Evolutionary conservation across 768 basidiomycete genomes (phyloP), one percentile per base, ranked within the genome.

Genomic region (Neoboletus brunneissimus): DNA sequence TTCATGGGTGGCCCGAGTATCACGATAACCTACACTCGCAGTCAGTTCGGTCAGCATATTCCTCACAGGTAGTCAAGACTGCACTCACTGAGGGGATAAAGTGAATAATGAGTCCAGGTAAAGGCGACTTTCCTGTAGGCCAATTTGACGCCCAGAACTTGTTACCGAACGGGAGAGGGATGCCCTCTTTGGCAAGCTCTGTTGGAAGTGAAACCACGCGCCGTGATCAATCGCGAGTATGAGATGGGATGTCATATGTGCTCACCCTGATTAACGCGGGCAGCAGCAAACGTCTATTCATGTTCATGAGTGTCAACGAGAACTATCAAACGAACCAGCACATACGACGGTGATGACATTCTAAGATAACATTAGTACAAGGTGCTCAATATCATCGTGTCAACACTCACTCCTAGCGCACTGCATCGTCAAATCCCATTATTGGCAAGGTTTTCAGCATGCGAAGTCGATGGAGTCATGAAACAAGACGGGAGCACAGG

Each of bases 141-240:
- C 81, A 83, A 63, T 83, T 84, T 1, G 80, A 81, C 3, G 83
- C 83, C 82, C 81, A 83, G 61, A 84, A 81, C 27, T 67, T 74
- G 59, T 79, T 83, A 6, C 81, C 81, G 52, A 83, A 82, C 0
- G 82, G 82, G 0, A 84, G 74, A 10, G 82, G 83, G n/a, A 85
- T 71, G 2, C 83, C 83, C 63, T 83, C 83, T 57, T 85, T 85
- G 6, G 83, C 83, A 4, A 85, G 76, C 51, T 85, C 83, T 79
- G 51, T 34, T 10, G 5, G 4, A 13, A 42, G 22, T 7, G 18
- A 27, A 27, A 5, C 18, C 10, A 22, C 0, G 16, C 11, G 1
- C 22, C 20, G 10, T 23, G 4, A 23, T 40, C 20, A 11, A 37
- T 15, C 2, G 5, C 1, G 13, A 25, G 38, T 20, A 29, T 1